Evolutionary conservation across 1,139 yeast genomes (phyloP).

Genomic region (Diutina catenulata): DNA sequence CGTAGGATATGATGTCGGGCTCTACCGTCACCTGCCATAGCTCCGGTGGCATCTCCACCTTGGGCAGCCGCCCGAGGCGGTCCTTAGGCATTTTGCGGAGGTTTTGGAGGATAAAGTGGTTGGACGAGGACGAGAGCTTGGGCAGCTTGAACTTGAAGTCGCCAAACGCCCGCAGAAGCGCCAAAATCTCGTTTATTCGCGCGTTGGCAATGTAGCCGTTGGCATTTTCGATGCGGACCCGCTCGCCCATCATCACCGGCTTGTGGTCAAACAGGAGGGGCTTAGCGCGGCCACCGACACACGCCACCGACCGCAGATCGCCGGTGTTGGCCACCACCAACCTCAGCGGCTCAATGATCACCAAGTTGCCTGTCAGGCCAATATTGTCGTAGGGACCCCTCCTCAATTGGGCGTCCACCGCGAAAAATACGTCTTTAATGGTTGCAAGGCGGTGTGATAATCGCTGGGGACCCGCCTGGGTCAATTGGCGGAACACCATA

Average conservation of each 20-base stretch:
- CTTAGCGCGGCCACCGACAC: constrained; percentile 41
- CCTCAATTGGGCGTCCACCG: constrained; percentile 44
- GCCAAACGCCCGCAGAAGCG: constrained; percentile 67
- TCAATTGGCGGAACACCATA: constrained; percentile 19
- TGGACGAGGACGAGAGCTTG: constrained; percentile 18
- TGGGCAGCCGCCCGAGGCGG: constrained; percentile 8
- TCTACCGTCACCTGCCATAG: constrained; percentile 48
- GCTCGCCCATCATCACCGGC: constrained; percentile 65
- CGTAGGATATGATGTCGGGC: constrained; percentile 55
- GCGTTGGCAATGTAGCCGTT: constrained; percentile 62
- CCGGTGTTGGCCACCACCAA: constrained; percentile 61
- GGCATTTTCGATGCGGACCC: constrained; percentile 59
- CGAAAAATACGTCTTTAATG: constrained; percentile 43
- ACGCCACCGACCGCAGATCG: constrained; percentile 58
- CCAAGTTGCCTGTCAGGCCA: constrained; percentile 61
- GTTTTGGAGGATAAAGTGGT: constrained; percentile 18
- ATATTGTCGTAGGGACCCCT: constrained; percentile 32
- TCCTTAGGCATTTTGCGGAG: constrained; percentile 8
- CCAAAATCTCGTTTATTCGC: constrained; percentile 63
- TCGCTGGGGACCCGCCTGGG: constrained; percentile 7
- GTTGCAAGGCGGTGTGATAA: constrained; percentile 14
- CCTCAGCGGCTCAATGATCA: constrained; percentile 36
- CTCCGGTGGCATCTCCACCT: constrained; percentile 13
- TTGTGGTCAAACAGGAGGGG: constrained; percentile 66
- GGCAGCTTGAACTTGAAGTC: constrained; percentile 56